These are phyloP conservation scores for Diplodia sapinea DNA, from an alignment of 2,329 filamentous ascomycete species.

Conservation along the genomic window DNA sequence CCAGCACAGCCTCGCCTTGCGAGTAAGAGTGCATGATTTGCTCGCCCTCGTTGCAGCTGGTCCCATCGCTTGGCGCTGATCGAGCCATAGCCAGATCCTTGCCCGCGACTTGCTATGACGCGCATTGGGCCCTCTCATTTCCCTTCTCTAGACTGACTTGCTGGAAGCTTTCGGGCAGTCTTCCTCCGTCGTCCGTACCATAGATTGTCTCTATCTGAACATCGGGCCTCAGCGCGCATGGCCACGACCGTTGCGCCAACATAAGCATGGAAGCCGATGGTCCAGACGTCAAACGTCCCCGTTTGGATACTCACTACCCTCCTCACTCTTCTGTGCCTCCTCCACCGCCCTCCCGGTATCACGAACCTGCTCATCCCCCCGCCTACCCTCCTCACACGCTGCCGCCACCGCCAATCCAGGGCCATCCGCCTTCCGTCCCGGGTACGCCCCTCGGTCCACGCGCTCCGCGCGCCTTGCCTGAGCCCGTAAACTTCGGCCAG, in stretches of 20 bases:
- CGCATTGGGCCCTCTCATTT: conserved; percentile 33
- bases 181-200: conserved; percentile 31
- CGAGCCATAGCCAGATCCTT: conserved; percentile 31
- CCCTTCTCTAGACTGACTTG: conserved; percentile 32
- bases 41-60: conserved; percentile 28
- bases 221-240: conserved; percentile 32
- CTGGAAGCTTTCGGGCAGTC: conserved; percentile 32
- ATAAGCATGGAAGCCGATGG: conserved; percentile 33
- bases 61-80: conserved; percentile 32
- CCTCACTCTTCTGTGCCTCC: conserved; percentile 28
- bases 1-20: conserved; percentile 22
- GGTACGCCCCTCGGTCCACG: conserved; percentile 26
- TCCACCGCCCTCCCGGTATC: conserved; percentile 27
- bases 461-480: conserved; percentile 29
- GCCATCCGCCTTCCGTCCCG: conserved; percentile 28
- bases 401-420: conserved; percentile 31
- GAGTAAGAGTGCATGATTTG: conserved; percentile 31
- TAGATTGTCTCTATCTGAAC: conserved; percentile 31
- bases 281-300: conserved; percentile 33
- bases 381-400: conserved; percentile 29
- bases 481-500: conserved; percentile 29
- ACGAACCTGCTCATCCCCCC: conserved; percentile 24
- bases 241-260: conserved; percentile 32
- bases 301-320: conserved; percentile 31
- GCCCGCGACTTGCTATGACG: conserved; percentile 32